Percentiles rank a stretch among this genome's conserved stretches.
Evolutionary conservation across 495 filamentous ascomycete species (phyloP).

Genomic region (Hyaloscypha bicolor): DNA sequence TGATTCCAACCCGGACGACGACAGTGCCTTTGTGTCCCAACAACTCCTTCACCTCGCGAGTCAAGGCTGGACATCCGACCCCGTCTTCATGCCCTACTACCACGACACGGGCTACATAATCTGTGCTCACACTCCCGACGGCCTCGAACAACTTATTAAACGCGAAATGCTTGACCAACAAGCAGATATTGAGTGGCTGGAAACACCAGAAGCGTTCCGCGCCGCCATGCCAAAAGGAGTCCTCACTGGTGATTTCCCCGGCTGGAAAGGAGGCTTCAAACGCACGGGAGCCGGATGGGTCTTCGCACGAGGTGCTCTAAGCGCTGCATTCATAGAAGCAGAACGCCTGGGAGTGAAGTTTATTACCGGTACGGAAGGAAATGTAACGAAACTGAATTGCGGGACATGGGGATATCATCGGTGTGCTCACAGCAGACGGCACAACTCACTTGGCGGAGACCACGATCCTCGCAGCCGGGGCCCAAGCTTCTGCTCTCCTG

Average conservation of each 20-base stretch:
- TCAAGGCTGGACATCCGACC: slow-evolving; percentile 50
- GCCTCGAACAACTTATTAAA: slow-evolving; percentile 42
- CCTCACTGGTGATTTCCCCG: slow-evolving; percentile 50
- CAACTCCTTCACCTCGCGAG: slow-evolving; percentile 42
- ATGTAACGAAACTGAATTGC: slow-evolving; percentile 41
- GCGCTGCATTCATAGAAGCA: slow-evolving; percentile 49
- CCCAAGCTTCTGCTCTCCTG: slow-evolving; percentile 47
- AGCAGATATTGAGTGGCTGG: slow-evolving; percentile 23
- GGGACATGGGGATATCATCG: slow-evolving; percentile 36
- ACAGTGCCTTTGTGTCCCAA: slow-evolving; percentile 40
- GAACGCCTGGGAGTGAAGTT: slow-evolving; percentile 47
- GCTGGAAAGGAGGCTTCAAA: slow-evolving; percentile 53
- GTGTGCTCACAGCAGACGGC: slow-evolving; percentile 4
- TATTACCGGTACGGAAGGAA: slow-evolving; percentile 44
- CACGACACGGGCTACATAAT: slow-evolving; percentile 51
- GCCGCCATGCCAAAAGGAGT: slow-evolving; percentile 54
- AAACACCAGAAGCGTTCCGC: slow-evolving; percentile 48
- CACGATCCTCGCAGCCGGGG: slow-evolving; percentile 51
- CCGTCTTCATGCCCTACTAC: slow-evolving; percentile 51
- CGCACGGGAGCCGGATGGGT: slow-evolving; percentile 52
- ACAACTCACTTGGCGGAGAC: not conserved
- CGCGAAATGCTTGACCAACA: slow-evolving; percentile 38
- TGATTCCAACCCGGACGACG: slow-evolving; percentile 29
- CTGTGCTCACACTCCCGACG: slow-evolving; percentile 41
- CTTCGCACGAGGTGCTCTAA: slow-evolving; percentile 48